phyloP scores from a whole-genome alignment of 345 rosid genomes.

The Camelina neglecta region DNA sequence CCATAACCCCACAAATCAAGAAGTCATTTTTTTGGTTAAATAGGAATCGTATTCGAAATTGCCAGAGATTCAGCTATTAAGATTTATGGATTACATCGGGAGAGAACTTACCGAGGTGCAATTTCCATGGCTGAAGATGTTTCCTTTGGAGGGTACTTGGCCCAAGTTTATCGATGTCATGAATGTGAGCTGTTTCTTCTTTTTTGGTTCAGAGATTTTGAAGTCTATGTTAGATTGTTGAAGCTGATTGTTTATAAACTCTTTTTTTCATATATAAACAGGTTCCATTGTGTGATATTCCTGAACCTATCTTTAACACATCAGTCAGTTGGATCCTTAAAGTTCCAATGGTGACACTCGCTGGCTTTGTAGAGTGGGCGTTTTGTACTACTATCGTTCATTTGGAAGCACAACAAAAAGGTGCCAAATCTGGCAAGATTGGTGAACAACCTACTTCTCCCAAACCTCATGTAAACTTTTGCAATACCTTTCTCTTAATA shows the following conservation, averaged over 20 bases:
- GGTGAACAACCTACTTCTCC: background rate
- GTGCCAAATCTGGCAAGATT: background rate
- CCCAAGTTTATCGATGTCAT: slow-evolving; percentile 40
- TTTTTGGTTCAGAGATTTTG: background rate
- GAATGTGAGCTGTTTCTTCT: slow-evolving; percentile 43
- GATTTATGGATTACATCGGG: slow-evolving; percentile 57
- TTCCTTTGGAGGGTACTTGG: background rate
- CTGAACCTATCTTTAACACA: background rate
- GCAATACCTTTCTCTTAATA: background rate
- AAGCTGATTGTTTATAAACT: background rate
- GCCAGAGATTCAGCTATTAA: slow-evolving; percentile 41
- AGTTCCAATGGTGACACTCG: background rate
- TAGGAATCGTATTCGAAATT: slow-evolving; percentile 46
- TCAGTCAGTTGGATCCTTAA: background rate
- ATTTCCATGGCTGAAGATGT: slow-evolving; percentile 58
- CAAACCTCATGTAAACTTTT: background rate
- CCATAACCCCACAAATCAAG: too few relatives aligned
- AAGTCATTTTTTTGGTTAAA: background rate
- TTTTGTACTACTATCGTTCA: fast-evolving
- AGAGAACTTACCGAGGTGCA: slow-evolving; percentile 50
- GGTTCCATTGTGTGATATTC: background rate
- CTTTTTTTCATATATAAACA: background rate
- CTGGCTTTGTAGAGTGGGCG: background rate
- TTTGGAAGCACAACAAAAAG: background rate
- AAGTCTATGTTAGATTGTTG: too few relatives aligned